Percentiles rank a stretch among this genome's conserved stretches.
These are phyloP conservation scores for Mrakia gelida DNA, from an alignment of 768 basidiomycete species.

Conservation along the genomic window DNA sequence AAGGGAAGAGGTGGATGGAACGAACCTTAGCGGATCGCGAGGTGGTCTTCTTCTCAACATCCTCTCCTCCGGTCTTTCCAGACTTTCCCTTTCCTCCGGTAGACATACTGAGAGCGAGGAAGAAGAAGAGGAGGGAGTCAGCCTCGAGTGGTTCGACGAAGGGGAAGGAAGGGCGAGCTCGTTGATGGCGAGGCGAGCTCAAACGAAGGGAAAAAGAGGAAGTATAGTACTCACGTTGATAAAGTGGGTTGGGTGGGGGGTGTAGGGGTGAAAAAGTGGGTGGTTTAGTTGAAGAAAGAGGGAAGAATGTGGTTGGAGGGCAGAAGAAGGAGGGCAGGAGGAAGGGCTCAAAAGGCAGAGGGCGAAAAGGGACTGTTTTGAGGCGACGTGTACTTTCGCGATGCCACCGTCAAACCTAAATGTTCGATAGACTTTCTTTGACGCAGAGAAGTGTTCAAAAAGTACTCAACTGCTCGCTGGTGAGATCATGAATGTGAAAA, in stretches of 20 bases:
- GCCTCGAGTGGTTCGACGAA: neutral
- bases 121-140: neutral
- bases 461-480: too few relatives aligned
- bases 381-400: neutral
- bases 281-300: neutral
- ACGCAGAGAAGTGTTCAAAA: too few relatives aligned
- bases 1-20: neutral
- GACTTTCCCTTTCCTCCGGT: slow-evolving; percentile 34
- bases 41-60: slow-evolving; percentile 51
- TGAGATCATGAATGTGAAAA: neutral
- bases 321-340: neutral
- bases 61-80: slow-evolving; percentile 46
- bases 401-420: neutral
- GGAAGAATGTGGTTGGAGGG: neutral
- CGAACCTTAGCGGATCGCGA: slow-evolving; percentile 57
- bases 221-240: neutral
- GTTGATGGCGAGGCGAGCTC: neutral
- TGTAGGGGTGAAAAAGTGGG: neutral
- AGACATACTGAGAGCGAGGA: slow-evolving; percentile 10
- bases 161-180: neutral
- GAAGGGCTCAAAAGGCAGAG: neutral
- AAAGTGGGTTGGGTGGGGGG: neutral
- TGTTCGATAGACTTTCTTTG: neutral
- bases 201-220: neutral
- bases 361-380: too few relatives aligned